Evolutionary conservation across 148 eudicot species (phyloP).

Genomic region (Fagopyrum tataricum): DNA sequence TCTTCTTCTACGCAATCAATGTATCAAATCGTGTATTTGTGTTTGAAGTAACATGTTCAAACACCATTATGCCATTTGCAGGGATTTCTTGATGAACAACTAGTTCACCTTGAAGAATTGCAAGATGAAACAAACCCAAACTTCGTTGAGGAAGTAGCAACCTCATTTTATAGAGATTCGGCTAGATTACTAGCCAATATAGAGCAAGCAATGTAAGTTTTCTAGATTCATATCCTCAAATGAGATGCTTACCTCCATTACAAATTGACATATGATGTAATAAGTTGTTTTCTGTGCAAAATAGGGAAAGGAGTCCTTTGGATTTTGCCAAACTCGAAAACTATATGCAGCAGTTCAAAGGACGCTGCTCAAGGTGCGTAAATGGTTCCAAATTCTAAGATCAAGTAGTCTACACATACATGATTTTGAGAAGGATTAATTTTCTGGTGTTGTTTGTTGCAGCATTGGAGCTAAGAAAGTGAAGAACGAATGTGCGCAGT

Average conservation of each 20-base stretch:
- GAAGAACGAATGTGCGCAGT: slow-evolving; percentile 71
- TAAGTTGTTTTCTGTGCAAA: neutral
- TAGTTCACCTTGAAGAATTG: slow-evolving; percentile 80
- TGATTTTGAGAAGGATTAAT: neutral
- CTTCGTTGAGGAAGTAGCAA: slow-evolving; percentile 86
- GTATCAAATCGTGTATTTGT: neutral
- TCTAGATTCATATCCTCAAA: neutral
- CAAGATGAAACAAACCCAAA: slow-evolving; percentile 89
- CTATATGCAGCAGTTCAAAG: slow-evolving; percentile 84
- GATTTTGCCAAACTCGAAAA: slow-evolving; percentile 71
- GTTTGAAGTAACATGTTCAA: neutral
- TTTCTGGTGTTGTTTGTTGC: slow-evolving; percentile 17
- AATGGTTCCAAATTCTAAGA: neutral
- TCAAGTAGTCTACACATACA: neutral
- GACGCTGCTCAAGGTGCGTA: slow-evolving; percentile 84
- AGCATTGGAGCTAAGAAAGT: slow-evolving; percentile 97
- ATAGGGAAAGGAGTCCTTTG: slow-evolving; percentile 64
- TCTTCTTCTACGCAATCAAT: too few species aligned
- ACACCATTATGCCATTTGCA: slow-evolving; percentile 18
- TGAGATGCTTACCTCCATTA: neutral
- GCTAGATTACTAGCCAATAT: slow-evolving; percentile 53
- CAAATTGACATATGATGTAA: neutral
- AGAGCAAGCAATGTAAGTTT: slow-evolving; percentile 71
- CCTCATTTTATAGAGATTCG: slow-evolving; percentile 77
- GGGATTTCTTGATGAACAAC: slow-evolving; percentile 91